phyloP scores from a whole-genome alignment of 23 red algal species.

The Gracilariopsis chorda region DNA sequence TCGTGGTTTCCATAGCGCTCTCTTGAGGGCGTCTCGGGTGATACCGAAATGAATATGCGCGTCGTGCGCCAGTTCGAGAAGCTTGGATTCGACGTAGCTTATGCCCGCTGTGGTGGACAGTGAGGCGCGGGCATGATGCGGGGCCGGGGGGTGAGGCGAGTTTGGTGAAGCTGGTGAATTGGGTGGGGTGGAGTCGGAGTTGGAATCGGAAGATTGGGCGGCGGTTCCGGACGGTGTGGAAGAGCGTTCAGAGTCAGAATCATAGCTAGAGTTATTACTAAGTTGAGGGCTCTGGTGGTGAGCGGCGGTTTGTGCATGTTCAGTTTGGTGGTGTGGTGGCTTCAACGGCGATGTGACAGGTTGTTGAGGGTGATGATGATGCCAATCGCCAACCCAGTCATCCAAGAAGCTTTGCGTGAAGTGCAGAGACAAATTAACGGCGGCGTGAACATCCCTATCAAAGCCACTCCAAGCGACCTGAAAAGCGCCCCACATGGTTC shows the following conservation, averaged over 20 bases:
- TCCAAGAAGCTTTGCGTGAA: slow-evolving; percentile 68
- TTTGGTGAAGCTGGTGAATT: background rate
- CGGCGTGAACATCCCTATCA: slow-evolving; percentile 60
- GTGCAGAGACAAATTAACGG: slow-evolving; percentile 58
- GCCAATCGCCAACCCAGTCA: slow-evolving; percentile 34
- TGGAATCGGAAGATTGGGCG: background rate
- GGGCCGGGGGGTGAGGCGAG: background rate
- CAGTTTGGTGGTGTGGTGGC: background rate
- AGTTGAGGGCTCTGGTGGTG: background rate
- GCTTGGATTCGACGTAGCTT: slow-evolving; percentile 41
- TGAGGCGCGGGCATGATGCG: background rate
- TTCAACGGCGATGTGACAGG: background rate
- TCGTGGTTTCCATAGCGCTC: slow-evolving; percentile 22
- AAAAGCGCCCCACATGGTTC: slow-evolving; percentile 16
- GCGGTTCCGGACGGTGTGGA: background rate
- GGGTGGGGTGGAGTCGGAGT: background rate
- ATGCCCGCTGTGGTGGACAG: slow-evolving; percentile 1
- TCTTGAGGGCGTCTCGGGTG: background rate
- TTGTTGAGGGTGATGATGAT: background rate
- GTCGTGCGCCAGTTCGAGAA: slow-evolving; percentile 39
- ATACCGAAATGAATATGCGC: slow-evolving; percentile 37
- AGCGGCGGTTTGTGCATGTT: background rate
- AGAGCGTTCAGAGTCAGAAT: background rate
- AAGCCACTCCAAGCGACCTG: slow-evolving; percentile 65
- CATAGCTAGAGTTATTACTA: background rate